A percentile compares a stretch with the other conserved stretches of the same genome.
Conservation (phyloP, 108 stramenopile species). For the Fragilaria crotonensis region DNA sequence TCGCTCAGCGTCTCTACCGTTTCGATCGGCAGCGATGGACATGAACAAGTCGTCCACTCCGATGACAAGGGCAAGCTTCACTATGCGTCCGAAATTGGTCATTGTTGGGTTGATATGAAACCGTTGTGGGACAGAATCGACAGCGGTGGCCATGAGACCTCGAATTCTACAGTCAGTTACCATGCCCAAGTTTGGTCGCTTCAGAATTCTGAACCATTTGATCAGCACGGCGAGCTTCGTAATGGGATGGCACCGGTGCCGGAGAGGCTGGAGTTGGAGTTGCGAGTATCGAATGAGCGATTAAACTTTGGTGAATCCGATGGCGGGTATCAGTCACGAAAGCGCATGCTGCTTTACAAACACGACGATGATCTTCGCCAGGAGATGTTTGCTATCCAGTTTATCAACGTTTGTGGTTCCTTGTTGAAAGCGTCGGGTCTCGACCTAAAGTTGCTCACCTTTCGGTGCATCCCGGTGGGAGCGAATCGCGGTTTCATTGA, state of each 20-base stretch:
- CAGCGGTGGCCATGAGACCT: background rate
- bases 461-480: slow-evolving; percentile 70
- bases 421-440: slow-evolving; percentile 72
- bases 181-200: slow-evolving; percentile 15
- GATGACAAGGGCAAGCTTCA: slow-evolving; percentile 11
- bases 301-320: slow-evolving; percentile 19
- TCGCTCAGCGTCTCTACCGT: slow-evolving; percentile 40
- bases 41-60: slow-evolving; percentile 9
- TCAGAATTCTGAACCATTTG: slow-evolving; percentile 41
- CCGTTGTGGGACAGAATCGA: slow-evolving; percentile 36
- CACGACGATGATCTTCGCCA: slow-evolving; percentile 84
- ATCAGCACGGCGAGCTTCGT: slow-evolving; percentile 50
- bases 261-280: slow-evolving; percentile 42
- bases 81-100: slow-evolving; percentile 38
- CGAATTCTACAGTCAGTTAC: slow-evolving; percentile 3
- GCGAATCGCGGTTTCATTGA: slow-evolving; percentile 74
- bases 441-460: slow-evolving; percentile 75
- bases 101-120: slow-evolving; percentile 56
- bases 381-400: slow-evolving; percentile 79
- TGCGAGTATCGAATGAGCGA: slow-evolving; percentile 41
- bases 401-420: slow-evolving; percentile 63
- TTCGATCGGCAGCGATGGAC: slow-evolving; percentile 6
- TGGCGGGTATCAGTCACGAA: slow-evolving; percentile 15
- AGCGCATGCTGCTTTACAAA: slow-evolving; percentile 76
- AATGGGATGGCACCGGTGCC: background rate